Evolutionary conservation across 129 eudicot species (phyloP).

Genomic region (Chrysanthemum makinoi): DNA sequence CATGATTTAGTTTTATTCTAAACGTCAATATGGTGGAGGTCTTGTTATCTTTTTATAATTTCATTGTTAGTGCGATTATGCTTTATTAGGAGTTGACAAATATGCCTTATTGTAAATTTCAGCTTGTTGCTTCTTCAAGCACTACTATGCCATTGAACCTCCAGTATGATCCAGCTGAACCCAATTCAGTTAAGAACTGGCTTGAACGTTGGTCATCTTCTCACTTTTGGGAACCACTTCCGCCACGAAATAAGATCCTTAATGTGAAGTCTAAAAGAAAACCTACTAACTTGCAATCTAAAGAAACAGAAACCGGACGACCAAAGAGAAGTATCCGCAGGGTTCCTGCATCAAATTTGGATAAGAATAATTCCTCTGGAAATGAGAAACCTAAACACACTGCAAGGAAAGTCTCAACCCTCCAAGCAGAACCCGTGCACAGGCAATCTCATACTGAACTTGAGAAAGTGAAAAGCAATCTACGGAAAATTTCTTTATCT

Average conservation of each 20-base stretch:
- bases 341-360: slow-evolving; percentile 39
- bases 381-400: slow-evolving; percentile 60
- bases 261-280: slow-evolving; percentile 46
- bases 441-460: slow-evolving; percentile 70
- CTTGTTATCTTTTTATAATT: not conserved
- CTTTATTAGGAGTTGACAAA: slow-evolving; percentile 1
- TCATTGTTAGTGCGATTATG: slow-evolving; percentile 2
- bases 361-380: slow-evolving; percentile 38
- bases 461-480: slow-evolving; percentile 64
- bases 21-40: not conserved
- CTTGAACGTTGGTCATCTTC: slow-evolving; percentile 76
- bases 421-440: slow-evolving; percentile 52
- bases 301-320: slow-evolving; percentile 42
- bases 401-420: slow-evolving; percentile 48
- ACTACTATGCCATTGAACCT: slow-evolving; percentile 58
- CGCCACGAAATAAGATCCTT: slow-evolving; percentile 40
- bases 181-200: slow-evolving; percentile 78
- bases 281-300: slow-evolving; percentile 33
- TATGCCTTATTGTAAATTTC: slow-evolving; percentile 29
- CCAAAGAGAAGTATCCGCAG: slow-evolving; percentile 54
- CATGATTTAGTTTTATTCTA: not conserved
- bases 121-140: slow-evolving; percentile 67
- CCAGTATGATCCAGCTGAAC: slow-evolving; percentile 63
- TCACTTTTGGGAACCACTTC: slow-evolving; percentile 68
- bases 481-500: slow-evolving; percentile 61